A percentile compares a stretch with the other conserved stretches of the same genome.
Evolutionary conservation across 139 green algal genomes (phyloP).

Genomic region (Chlorella sorokiniana): DNA sequence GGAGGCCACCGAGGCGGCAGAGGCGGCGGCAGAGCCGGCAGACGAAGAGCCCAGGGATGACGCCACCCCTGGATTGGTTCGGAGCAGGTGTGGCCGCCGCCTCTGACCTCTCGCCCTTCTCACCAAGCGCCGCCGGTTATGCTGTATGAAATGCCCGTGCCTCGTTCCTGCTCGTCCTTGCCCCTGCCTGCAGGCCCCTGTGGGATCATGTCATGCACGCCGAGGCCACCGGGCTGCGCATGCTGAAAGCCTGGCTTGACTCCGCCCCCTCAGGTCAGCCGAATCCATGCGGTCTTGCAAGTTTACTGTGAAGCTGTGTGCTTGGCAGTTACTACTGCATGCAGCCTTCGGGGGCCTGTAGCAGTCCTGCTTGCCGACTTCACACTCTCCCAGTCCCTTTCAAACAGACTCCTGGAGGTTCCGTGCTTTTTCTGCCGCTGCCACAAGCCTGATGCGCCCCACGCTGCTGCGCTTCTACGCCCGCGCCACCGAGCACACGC

Average conservation of each 20-base stretch:
- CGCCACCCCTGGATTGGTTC: no score
- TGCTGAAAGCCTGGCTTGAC: conserved; percentile 75
- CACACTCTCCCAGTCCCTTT: conserved; percentile 24
- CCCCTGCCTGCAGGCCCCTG: neutral
- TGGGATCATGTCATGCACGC: neutral
- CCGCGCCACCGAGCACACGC: conserved; percentile 76
- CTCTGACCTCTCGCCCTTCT: neutral
- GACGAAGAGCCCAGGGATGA: neutral
- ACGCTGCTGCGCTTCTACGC: conserved; percentile 77
- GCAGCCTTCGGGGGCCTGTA: neutral
- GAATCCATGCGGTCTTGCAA: no score
- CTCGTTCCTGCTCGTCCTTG: neutral
- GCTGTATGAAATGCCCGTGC: neutral
- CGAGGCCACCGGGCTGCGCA: conserved; percentile 61
- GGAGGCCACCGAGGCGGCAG: neutral
- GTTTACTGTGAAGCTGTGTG: neutral
- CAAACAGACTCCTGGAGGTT: conserved; percentile 51
- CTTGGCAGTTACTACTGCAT: neutral
- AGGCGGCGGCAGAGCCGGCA: neutral
- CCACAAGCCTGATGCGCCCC: conserved; percentile 43
- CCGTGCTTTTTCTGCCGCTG: conserved; percentile 41
- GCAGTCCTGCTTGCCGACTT: neutral
- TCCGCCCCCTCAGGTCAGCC: neutral
- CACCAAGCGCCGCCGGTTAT: neutral
- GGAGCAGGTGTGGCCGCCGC: no score